A percentile compares a stretch with the other conserved stretches of the same genome.
phyloP scores from a whole-genome alignment of 2,329 filamentous ascomycete genomes.

The Phaeosphaeriaceae sp. region DNA sequence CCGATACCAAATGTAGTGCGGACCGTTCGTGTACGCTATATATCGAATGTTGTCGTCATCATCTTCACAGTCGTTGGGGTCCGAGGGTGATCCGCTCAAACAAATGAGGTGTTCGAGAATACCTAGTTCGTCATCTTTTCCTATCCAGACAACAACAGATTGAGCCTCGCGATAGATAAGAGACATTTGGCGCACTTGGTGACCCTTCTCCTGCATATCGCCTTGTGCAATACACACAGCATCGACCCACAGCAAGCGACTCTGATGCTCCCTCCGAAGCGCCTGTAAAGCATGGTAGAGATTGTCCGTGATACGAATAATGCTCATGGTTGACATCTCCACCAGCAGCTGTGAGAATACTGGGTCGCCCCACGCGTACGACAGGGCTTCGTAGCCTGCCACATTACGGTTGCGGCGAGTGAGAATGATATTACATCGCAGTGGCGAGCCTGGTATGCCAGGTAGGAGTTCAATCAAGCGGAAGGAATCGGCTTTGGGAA shows the following conservation, averaged over 20 bases:
- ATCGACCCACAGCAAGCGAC: neutral
- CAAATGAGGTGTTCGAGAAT: neutral
- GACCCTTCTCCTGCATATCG: neutral
- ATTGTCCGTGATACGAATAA: neutral
- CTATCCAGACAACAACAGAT: neutral
- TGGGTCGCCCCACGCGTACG: neutral
- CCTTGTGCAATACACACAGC: neutral
- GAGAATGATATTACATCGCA: neutral
- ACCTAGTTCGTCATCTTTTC: neutral
- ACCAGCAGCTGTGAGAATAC: neutral
- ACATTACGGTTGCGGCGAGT: neutral
- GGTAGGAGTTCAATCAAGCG: neutral
- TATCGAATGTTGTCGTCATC: neutral
- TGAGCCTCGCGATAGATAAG: neutral
- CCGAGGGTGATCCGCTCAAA: neutral
- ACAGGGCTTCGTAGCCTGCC: neutral
- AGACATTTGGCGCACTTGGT: neutral
- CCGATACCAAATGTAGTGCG: neutral
- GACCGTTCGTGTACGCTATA: neutral
- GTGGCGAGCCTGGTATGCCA: neutral
- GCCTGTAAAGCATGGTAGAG: neutral
- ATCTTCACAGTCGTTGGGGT: neutral
- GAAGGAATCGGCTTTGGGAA: neutral
- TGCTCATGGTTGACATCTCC: neutral
- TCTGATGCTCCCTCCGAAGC: neutral